These are phyloP conservation scores for Suillus hirtellus DNA, from an alignment of 768 basidiomycete species.

Conservation along the genomic window DNA sequence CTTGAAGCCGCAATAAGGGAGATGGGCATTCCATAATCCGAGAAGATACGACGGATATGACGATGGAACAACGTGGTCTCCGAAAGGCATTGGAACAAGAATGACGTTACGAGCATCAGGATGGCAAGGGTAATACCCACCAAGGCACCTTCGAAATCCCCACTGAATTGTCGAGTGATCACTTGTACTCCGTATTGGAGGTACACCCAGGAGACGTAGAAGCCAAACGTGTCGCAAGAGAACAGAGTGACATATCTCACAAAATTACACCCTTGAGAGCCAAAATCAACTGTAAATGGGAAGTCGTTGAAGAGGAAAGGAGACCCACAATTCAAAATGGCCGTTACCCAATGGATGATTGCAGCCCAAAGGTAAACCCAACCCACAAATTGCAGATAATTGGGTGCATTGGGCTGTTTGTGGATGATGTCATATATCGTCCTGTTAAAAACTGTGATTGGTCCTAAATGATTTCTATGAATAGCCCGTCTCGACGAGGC, in stretches of 20 bases:
- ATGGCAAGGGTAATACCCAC: slow-evolving; percentile 74
- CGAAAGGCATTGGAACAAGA: slow-evolving; percentile 70
- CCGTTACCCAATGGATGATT: slow-evolving; percentile 81
- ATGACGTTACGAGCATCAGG: slow-evolving; percentile 73
- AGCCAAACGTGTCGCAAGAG: slow-evolving; percentile 90
- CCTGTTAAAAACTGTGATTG: slow-evolving; percentile 92
- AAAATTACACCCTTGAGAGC: slow-evolving; percentile 70
- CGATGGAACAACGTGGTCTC: slow-evolving; percentile 68
- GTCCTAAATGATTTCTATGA: slow-evolving; percentile 48
- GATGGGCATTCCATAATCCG: slow-evolving; percentile 92
- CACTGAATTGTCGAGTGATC: slow-evolving; percentile 66
- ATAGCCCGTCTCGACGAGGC: not conserved
- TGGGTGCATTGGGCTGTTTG: slow-evolving; percentile 56
- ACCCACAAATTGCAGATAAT: slow-evolving; percentile 84
- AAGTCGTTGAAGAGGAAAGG: slow-evolving; percentile 1
- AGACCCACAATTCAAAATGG: slow-evolving; percentile 68
- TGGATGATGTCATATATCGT: slow-evolving; percentile 79
- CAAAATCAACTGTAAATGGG: slow-evolving; percentile 2
- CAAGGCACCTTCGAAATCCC: slow-evolving; percentile 47
- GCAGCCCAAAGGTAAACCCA: slow-evolving; percentile 95
- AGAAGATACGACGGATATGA: slow-evolving; percentile 70
- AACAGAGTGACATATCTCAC: slow-evolving; percentile 87
- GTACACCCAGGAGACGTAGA: slow-evolving; percentile 90
- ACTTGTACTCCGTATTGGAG: slow-evolving; percentile 89
- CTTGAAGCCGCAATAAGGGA: slow-evolving; percentile 73